Percentiles rank a stretch among this genome's conserved stretches.
Evolutionary conservation across 495 filamentous ascomycete species (phyloP).

Genomic region (Neurospora sp.): DNA sequence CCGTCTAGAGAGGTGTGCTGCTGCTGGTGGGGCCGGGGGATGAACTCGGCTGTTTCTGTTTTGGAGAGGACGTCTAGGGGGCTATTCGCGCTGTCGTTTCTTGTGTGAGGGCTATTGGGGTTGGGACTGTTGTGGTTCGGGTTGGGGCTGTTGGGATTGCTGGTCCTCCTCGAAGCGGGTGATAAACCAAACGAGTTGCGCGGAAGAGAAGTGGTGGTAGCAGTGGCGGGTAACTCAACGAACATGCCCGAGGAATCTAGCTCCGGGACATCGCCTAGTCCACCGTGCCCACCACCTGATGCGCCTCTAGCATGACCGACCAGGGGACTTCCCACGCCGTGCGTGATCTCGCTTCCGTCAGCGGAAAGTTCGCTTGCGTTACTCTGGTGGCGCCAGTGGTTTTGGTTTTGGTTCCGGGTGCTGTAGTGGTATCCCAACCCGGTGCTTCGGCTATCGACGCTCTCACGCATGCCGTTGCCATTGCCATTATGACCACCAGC

Average conservation of each 20-base stretch:
- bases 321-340: constrained; percentile 6
- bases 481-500: neutral
- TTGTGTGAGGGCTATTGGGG: neutral
- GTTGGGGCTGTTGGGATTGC: neutral
- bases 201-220: neutral
- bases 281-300: neutral
- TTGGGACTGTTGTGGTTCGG: neutral
- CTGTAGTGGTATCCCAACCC: constrained; percentile 6
- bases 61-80: neutral
- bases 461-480: constrained; percentile 13
- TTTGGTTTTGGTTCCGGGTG: neutral
- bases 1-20: neutral
- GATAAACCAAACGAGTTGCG: neutral
- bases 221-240: constrained; percentile 8
- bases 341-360: constrained; percentile 21
- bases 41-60: neutral
- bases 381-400: constrained; percentile 27
- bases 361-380: constrained; percentile 31
- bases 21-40: neutral
- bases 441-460: constrained; percentile 20
- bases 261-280: constrained; percentile 9
- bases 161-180: neutral
- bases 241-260: constrained; percentile 15
- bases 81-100: too few species aligned
- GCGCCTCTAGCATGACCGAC: neutral